Conservation (phyloP, 495 filamentous ascomycete genomes). For the Lepraria neglecta region DNA sequence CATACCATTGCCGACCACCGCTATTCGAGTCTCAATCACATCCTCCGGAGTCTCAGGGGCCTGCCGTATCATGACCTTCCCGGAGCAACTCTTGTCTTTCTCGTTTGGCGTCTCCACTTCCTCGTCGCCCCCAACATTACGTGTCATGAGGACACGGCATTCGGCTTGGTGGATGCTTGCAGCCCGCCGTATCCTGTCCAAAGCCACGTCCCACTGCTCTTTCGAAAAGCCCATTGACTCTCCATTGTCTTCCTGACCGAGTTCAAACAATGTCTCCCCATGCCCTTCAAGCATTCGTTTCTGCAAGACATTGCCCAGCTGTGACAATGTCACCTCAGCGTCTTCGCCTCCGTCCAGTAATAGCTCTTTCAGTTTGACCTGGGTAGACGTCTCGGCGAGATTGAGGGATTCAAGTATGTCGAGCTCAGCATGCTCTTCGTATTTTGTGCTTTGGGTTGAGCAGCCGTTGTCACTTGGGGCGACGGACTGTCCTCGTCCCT, state of each 20-base stretch:
- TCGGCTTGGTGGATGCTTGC: constrained; percentile 64
- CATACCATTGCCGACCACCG: constrained; percentile 86
- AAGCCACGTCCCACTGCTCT: constrained; percentile 71
- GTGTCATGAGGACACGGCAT: constrained; percentile 73
- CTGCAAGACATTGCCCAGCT: constrained; percentile 56
- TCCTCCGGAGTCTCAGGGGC: constrained; percentile 69
- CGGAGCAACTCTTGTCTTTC: constrained; percentile 65
- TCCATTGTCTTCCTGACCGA: constrained; percentile 86
- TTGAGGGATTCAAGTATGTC: constrained; percentile 84
- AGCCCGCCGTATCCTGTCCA: constrained; percentile 58
- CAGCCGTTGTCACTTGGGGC: constrained; percentile 42
- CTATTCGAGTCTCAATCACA: constrained; percentile 92
- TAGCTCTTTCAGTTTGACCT: constrained; percentile 65
- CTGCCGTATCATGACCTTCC: constrained; percentile 78
- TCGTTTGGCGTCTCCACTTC: constrained; percentile 56
- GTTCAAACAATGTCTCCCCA: constrained; percentile 84
- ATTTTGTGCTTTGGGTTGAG: constrained; percentile 36
- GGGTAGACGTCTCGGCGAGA: constrained; percentile 67
- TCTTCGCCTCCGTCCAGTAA: constrained; percentile 59
- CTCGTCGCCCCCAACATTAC: constrained; percentile 75
- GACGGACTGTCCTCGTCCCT: constrained; percentile 42
- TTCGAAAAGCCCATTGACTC: constrained; percentile 80
- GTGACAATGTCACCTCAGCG: constrained; percentile 52
- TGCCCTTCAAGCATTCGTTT: constrained; percentile 74
- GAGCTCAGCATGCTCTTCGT: constrained; percentile 80